phyloP scores from a whole-genome alignment of 768 basidiomycete species.

The Chlorophyllum brunneum region DNA sequence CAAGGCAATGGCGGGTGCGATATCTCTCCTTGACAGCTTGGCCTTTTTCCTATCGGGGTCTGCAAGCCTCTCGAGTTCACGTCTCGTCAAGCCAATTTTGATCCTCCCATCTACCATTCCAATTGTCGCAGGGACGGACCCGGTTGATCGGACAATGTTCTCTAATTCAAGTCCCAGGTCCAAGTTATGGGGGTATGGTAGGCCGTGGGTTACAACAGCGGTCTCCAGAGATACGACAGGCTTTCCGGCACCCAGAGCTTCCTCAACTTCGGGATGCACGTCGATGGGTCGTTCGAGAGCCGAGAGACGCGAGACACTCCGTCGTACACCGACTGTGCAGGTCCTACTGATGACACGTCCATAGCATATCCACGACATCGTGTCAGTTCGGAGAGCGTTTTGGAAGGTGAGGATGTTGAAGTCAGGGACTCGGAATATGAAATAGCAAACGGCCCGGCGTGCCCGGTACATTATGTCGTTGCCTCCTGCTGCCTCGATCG shows the following conservation, averaged over 20 bases:
- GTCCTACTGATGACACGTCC: background rate
- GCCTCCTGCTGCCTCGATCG: constrained; percentile 34
- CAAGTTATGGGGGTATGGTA: constrained; percentile 78
- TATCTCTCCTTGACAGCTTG: constrained; percentile 79
- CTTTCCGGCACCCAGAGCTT: constrained; percentile 61
- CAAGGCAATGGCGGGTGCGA: constrained; percentile 68
- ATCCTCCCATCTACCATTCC: constrained; percentile 79
- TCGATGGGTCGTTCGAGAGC: constrained; percentile 42
- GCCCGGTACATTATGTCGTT: constrained; percentile 4
- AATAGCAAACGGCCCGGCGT: constrained; percentile 2
- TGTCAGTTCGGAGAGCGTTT: background rate
- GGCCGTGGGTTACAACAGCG: constrained; percentile 89
- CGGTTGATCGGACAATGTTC: constrained; percentile 64
- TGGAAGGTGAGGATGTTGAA: no score
- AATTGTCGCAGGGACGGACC: constrained; percentile 88
- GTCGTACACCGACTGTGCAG: background rate
- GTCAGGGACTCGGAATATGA: no score
- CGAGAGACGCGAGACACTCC: constrained; percentile 10
- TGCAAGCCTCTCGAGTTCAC: constrained; percentile 68
- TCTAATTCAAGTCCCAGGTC: constrained; percentile 72
- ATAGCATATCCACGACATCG: constrained; percentile 2
- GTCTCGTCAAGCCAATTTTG: constrained; percentile 73
- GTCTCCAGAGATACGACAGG: constrained; percentile 92
- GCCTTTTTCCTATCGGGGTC: constrained; percentile 42
- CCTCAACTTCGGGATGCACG: constrained; percentile 77